Base-by-base conservation (phyloP, 2,329 filamentous ascomycete species). In the Exserohilum rostratum region DNA sequence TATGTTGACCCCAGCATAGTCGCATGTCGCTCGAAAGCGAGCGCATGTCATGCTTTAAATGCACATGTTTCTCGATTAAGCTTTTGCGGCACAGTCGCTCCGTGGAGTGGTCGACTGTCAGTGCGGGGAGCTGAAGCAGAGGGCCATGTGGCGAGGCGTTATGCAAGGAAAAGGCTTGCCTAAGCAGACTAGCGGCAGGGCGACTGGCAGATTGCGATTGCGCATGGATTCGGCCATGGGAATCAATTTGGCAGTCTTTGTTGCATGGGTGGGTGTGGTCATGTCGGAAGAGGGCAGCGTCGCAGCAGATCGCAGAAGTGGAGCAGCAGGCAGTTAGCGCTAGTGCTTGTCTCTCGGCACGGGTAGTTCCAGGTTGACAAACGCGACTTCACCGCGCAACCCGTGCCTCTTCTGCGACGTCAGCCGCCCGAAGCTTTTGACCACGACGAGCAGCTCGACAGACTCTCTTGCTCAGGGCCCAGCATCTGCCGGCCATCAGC, bases 381-480 rank as follows among this genome's bases (percentile, higher is more conserved):
- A 53, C 62, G 60, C 62, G 61, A 62, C 60, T 62, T 57, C 60
- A 60, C 62, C 60, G 55, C 60, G 57, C 51, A 55, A 49, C 55
- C 58, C 57, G 62, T 61, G 60, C 58, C 61, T 64, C 56, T 62
- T 54, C 58, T 42, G 43, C 57, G 50, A 61, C 59, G 55, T 57
- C 61, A 62, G 60, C 53, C 22, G 46, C 50, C 53, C 47, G 53
- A 55, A 61, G 56, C 58, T 57, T 57, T 15, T 51, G 52, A 51
- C 57, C 44, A 61, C 60, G 54, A 55, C 58, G 56, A 60, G 52
- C 55, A 59, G 55, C 61, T 64, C 56, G 58, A 56, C 53, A 53
- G 53, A 55, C 53, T 50, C 57, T 53, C 51, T 63, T 56, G 58
- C 62, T 58, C 39, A 50, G 25, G 34, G 44, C 46, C 44, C 39